Evolutionary conservation across 352 stramenopile species (phyloP), one percentile per base, ranked within the genome.

Genomic region (Pythium scleroteichum): DNA sequence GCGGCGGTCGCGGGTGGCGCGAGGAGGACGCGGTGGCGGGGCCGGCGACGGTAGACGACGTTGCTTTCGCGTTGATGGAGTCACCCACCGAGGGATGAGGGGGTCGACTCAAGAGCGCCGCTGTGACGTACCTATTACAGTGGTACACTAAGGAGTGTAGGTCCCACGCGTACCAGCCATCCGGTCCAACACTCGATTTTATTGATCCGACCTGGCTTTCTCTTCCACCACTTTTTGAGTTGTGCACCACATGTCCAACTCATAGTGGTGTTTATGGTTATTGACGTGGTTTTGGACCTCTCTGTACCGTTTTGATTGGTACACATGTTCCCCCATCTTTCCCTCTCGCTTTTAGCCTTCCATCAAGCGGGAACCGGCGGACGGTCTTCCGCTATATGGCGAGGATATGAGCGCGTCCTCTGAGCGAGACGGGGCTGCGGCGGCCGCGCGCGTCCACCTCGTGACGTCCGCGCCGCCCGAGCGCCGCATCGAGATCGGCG

Each of bases 401-500:
- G 53, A 49, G 27, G 42, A 17, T 8, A 60, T 60, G 52, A 59
- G 52, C 39, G 52, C 52, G 39, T 27, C 52, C 19, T 50, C 48
- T 23, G 38, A 60, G 53, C 23, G 53, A 60, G 38, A 60, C 23
- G 40, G 39, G 29, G 47, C 53, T 22, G 41, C 53, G 26, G 53
- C 48, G 22, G 22, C 40, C 23, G 42, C 39, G 39, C 40, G 40
- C 27, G 40, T 52, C 27, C 40, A 60, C 17, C 23, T 60, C 27
- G 45, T 75, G 20, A 50, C 53, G 19, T 26, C 61, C 16, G 60
- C 66, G 22, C 59, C 64, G 23, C 44, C 39, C 32, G 67, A 74
- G 39, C 62, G 66, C 35, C 58, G 54, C 39, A 71, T 74, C 26
- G 50, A 68, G 24, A 68, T 68, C 26, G 46, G 40, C 16, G 62